Evolutionary conservation across 2,329 filamentous ascomycete genomes (phyloP).

Genomic region (Arthrobotrys pseudoclavata): DNA sequence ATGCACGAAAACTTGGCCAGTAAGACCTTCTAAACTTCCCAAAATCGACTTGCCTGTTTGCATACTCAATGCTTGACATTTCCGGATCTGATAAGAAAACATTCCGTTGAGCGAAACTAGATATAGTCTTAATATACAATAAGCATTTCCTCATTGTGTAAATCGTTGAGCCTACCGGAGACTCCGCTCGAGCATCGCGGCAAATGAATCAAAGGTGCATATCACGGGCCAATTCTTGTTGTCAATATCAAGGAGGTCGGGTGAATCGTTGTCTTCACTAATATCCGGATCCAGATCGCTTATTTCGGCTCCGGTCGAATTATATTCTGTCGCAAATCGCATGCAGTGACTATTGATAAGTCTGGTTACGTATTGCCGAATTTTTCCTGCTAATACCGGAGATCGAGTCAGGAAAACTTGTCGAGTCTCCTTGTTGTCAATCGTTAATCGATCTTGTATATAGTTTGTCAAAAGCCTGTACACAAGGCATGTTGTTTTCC

Average conservation of each 20-base stretch:
- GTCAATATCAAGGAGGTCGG: conserved; percentile 15
- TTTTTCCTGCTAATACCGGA: conserved; percentile 37
- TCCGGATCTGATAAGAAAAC: conserved; percentile 1
- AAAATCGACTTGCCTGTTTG: conserved; percentile 28
- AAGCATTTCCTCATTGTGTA: too few relatives aligned
- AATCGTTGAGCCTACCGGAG: conserved; percentile 2
- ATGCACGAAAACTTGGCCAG: conserved; percentile 20
- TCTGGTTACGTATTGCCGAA: conserved; percentile 27
- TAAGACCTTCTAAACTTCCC: conserved; percentile 35
- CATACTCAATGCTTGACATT: neutral
- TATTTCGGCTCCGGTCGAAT: neutral
- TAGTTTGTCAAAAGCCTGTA: conserved; percentile 22
- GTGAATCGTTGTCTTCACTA: conserved; percentile 3
- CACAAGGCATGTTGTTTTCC: conserved; percentile 39
- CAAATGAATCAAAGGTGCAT: conserved; percentile 39
- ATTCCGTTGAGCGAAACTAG: conserved; percentile 36
- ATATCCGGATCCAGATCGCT: neutral
- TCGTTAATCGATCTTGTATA: conserved; percentile 14
- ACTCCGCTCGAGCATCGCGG: conserved; percentile 23
- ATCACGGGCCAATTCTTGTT: conserved; percentile 26
- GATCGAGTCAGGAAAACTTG: conserved; percentile 45
- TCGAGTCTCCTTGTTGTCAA: conserved; percentile 9
- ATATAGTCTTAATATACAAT: neutral
- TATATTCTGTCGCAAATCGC: neutral
- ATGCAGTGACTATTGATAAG: conserved; percentile 32